Conservation (phyloP, 495 filamentous ascomycete genomes). For the Penicillium roqueforti region DNA sequence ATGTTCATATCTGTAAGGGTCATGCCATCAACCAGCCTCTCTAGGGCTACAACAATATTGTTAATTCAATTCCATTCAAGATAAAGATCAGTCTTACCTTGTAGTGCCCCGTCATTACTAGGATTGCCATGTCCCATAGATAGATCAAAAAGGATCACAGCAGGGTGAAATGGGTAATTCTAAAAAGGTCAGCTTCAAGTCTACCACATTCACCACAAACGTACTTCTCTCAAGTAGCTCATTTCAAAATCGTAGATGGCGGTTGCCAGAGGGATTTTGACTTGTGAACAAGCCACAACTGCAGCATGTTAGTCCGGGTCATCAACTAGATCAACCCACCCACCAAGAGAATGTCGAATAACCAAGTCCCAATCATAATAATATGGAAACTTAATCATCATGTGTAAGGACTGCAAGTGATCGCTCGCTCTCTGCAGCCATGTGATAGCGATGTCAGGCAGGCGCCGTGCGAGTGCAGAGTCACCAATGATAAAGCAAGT, state of each 20-base stretch:
- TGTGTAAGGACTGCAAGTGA: constrained; percentile 37
- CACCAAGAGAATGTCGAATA: constrained; percentile 51
- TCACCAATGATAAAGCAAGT: constrained; percentile 69
- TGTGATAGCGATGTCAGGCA: constrained; percentile 53
- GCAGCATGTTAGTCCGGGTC: constrained; percentile 2
- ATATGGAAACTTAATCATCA: background rate
- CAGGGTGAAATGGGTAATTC: background rate
- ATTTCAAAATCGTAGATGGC: constrained; percentile 6
- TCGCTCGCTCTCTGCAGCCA: constrained; percentile 74
- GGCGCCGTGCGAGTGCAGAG: constrained; percentile 47
- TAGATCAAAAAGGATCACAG: background rate
- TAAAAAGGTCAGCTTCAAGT: constrained; percentile 57
- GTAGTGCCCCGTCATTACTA: background rate
- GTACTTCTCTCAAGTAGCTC: constrained; percentile 19
- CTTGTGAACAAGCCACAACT: constrained; percentile 25
- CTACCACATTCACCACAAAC: constrained; percentile 51
- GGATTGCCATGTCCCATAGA: background rate
- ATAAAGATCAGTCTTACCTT: background rate
- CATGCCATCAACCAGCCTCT: background rate
- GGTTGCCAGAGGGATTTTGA: constrained; percentile 3
- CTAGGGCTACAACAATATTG: background rate
- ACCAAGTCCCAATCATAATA: constrained; percentile 56
- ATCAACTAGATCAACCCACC: background rate
- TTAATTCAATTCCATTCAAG: background rate
- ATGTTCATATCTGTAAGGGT: background rate